A percentile compares a stretch with the other conserved stretches of the same genome.
These are phyloP conservation scores for Westerdykella aurantiaca DNA, from an alignment of 2,329 filamentous ascomycete species.

Conservation along the genomic window DNA sequence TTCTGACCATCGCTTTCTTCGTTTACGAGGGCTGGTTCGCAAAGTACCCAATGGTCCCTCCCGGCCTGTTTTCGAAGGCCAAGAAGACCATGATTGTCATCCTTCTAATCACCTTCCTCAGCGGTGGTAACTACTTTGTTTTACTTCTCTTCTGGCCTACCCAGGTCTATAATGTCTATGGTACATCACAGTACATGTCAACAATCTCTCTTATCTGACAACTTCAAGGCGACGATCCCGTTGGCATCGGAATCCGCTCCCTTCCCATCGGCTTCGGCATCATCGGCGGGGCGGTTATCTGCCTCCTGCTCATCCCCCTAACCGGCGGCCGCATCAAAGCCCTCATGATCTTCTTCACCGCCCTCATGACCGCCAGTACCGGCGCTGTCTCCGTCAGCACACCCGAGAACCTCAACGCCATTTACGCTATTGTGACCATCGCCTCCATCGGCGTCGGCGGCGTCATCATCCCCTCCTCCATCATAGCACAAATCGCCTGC, in stretches of 20 bases:
- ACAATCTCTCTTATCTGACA: constrained; percentile 2
- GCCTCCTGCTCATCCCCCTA: constrained; percentile 53
- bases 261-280: constrained; percentile 61
- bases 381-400: constrained; percentile 49
- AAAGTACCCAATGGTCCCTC: constrained; percentile 43
- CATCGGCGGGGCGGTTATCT: constrained; percentile 55
- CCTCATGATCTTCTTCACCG: constrained; percentile 54
- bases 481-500: constrained; percentile 64
- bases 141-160: constrained; percentile 34
- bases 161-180: constrained; percentile 31
- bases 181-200: constrained; percentile 10
- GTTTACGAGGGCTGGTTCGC: constrained; percentile 43
- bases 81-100: constrained; percentile 28
- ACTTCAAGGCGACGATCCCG: constrained; percentile 49
- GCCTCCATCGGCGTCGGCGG: constrained; percentile 61
- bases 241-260: constrained; percentile 59
- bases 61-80: constrained; percentile 24
- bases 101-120: constrained; percentile 31
- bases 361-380: constrained; percentile 61
- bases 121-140: constrained; percentile 32
- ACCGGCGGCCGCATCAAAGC: constrained; percentile 55
- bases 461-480: constrained; percentile 61
- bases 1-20: constrained; percentile 46
- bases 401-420: constrained; percentile 48
- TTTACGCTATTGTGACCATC: constrained; percentile 56